These are phyloP conservation scores for Cnidoscolus chayamansa DNA, from an alignment of 441 rosid species.

Conservation along the genomic window DNA sequence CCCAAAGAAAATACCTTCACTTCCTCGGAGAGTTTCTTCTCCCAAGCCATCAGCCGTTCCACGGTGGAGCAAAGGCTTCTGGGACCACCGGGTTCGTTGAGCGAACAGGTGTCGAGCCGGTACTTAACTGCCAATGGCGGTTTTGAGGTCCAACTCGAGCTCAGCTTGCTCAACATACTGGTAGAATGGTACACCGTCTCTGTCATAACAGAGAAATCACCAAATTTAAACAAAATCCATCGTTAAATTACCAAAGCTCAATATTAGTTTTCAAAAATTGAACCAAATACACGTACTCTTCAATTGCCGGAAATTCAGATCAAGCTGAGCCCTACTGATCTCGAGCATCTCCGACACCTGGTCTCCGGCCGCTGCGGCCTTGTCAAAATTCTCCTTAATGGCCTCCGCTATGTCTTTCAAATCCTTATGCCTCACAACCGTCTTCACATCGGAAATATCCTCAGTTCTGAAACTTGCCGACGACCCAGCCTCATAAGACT, in stretches of 20 bases:
- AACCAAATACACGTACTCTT: conserved; percentile 46
- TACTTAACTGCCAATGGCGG: conserved; percentile 90
- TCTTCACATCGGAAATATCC: conserved; percentile 56
- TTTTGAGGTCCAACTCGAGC: conserved; percentile 91
- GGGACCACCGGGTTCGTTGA: conserved; percentile 53
- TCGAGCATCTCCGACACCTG: conserved; percentile 80
- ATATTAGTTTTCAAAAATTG: no score
- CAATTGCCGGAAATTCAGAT: conserved; percentile 78
- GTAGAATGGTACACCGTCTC: conserved; percentile 93
- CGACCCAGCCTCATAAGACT: conserved; percentile 49
- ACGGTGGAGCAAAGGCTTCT: conserved; percentile 79
- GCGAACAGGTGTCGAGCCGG: conserved; percentile 54
- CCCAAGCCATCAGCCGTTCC: conserved; percentile 94
- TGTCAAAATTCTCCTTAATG: conserved; percentile 67
- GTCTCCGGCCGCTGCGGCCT: conserved; percentile 74
- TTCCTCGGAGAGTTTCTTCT: conserved; percentile 84
- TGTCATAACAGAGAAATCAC: conserved; percentile 22
- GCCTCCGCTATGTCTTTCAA: conserved; percentile 86
- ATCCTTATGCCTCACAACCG: conserved; percentile 88
- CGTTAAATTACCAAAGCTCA: neutral
- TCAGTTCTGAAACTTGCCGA: conserved; percentile 51
- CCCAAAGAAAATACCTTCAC: conserved; percentile 53
- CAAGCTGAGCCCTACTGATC: conserved; percentile 80
- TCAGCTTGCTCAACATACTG: conserved; percentile 72
- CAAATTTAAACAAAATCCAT: neutral